Base-by-base conservation (phyloP, 805 yeast species). In the Metschnikowia shivogae region DNA sequence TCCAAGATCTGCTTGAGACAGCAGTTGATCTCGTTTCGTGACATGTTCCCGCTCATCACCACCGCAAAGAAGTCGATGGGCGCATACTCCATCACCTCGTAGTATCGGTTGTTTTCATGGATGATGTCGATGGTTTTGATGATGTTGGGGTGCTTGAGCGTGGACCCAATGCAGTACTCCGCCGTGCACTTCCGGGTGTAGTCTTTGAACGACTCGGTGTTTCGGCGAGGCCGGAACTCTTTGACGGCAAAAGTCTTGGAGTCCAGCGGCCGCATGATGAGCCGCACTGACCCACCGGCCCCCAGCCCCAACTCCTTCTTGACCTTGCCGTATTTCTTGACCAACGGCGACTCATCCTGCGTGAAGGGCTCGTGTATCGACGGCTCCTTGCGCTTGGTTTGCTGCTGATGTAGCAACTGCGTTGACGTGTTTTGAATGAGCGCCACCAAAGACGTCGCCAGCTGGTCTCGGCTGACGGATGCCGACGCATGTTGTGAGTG, bases 51-150 rank as follows among this genome's bases (percentile, higher is more conserved):
- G 4, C 89, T 82, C 95, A 86, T 86, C 12, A 86, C 95, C 36
- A 86, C 89, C 0, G 89, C 89, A 60, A 86, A 86, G 63, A 86
- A 85, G 67, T 86, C 95, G 34, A 81, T 76, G 6, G 95, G 88
- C 56, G 96, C 87, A 63, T 83, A 92, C 67, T 93, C 99, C 97
- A 93, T 89, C 43, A 93, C 89, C 64, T 92, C 96, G 43, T 68
- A 83, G 83, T 52, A 85, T 75, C 86, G 82, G 54, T 78, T 80
- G 56, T 63, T 89, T 78, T 58, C 84, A 50, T 78, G 80, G 43
- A 87, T 81, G 69, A 67, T 87, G 65, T 86, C 95, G 54, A 86
- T 70, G 2, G 93, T 86, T 58, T 84, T 80, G 55, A 86, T 85
- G 50, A 86, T 78, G 62, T 86, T 86, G 43, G 92, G 89, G 65